Evolutionary conservation across 2,329 filamentous ascomycete species (phyloP), one percentile per base, ranked within the genome.

Genomic region (Monilinia fructigena): DNA sequence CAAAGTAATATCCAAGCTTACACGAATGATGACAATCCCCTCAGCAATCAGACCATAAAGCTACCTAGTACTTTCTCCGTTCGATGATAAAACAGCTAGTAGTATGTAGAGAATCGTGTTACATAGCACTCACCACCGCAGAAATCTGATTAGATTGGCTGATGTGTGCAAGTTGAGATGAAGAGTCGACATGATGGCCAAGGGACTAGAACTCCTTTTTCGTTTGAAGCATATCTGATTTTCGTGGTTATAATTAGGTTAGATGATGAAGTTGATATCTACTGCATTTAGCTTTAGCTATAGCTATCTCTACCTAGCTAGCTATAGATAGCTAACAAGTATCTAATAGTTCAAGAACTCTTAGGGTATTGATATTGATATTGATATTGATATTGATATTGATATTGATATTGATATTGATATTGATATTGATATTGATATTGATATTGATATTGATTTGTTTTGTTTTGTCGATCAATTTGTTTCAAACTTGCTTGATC

Each of bases 121-220:
- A 47, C 20, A 11, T 23, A n/a, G n/a, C n/a, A 23, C 28, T 23
- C 42, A 35, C 28, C 14, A 35, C 5, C 31, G 20, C 31, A 47
- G 56, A 23, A 59, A 48, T 59, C 42, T 59, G 56, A 59, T 59
- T 48, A 59, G 56, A 59, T 59, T 35, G 31, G 31, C 31, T 35
- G 56, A 35, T 20, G 31, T 35, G 40, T 59, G 18, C 56, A 26
- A 59, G 40, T 31, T n/a, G 55, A 58, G 55, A 58, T 11, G 28
- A 35, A 58, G 55, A 58, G 5, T 28, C 26, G 16, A 58, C 14
- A n/a, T 59, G n/a, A 23, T 45, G 11, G 12, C 12, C 31, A 35
- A 47, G 42, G 11, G 55, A 18, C 23, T 8, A 59, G 42, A 59
- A 59, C 56, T n/a, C 31, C 31, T 35, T 35, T 48, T 59, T 59